These are phyloP conservation scores for Favolaschia claudopus DNA, from an alignment of 768 basidiomycete species.

Conservation along the genomic window DNA sequence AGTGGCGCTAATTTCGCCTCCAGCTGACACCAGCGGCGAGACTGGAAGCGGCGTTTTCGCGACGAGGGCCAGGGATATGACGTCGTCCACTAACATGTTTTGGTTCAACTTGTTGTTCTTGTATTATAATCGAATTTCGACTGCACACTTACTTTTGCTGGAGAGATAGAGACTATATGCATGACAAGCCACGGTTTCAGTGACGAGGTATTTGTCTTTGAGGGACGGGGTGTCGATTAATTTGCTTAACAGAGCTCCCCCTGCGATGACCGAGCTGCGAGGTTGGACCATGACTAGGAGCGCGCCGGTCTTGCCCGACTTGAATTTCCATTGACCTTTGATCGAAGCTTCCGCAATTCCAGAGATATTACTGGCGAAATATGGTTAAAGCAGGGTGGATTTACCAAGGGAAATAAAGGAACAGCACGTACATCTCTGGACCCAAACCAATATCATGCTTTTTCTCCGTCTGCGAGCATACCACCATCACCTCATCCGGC, in stretches of 20 bases:
- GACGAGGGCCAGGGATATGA: constrained; percentile 1
- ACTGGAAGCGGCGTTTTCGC: background rate
- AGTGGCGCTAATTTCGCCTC: background rate
- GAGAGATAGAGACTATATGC: constrained; percentile 39
- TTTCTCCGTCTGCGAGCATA: constrained; percentile 34
- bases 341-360: constrained; percentile 39
- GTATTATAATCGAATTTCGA: no score
- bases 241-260: constrained; percentile 28
- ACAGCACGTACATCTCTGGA: constrained; percentile 27
- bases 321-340: constrained; percentile 44
- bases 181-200: constrained; percentile 38
- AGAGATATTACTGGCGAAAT: no score
- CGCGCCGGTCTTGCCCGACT: constrained; percentile 36
- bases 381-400: background rate
- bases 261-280: constrained; percentile 26
- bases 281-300: constrained; percentile 43
- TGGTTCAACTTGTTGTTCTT: no score
- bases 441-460: constrained; percentile 12
- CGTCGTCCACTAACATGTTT: constrained; percentile 5
- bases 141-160: constrained; percentile 24
- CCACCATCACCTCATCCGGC: constrained; percentile 31
- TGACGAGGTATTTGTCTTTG: constrained; percentile 42
- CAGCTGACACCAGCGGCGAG: constrained; percentile 2
- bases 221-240: constrained; percentile 34
- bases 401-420: background rate